A percentile compares a stretch with the other conserved stretches of the same genome.
These are phyloP conservation scores for Lactifluus subvellereus DNA, from an alignment of 768 basidiomycete genomes.

Conservation along the genomic window DNA sequence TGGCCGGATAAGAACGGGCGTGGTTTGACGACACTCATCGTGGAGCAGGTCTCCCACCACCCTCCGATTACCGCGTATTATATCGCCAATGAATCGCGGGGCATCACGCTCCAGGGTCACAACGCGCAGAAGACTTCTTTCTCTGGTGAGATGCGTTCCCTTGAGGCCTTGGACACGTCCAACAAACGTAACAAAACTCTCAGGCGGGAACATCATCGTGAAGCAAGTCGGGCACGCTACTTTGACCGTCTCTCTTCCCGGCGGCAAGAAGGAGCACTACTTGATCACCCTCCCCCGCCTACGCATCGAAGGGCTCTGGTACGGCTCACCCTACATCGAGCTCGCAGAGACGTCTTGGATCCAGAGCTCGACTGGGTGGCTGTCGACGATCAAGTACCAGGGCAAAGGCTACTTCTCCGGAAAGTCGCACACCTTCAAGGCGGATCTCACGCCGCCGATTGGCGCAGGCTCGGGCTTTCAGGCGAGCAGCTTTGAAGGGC, in stretches of 20 bases:
- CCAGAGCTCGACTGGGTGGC: slow-evolving; percentile 55
- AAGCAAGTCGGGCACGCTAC: slow-evolving; percentile 94
- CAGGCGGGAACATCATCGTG: slow-evolving; percentile 72
- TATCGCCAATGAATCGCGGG: slow-evolving; percentile 76
- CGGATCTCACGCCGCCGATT: slow-evolving; percentile 51
- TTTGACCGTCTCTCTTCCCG: slow-evolving; percentile 58
- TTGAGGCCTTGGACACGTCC: not conserved
- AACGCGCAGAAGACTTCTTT: slow-evolving; percentile 96
- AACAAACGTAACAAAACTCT: not conserved
- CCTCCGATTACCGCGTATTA: slow-evolving; percentile 83
- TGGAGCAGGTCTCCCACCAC: slow-evolving; percentile 97
- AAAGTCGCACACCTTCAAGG: slow-evolving; percentile 90
- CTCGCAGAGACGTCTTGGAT: slow-evolving; percentile 80
- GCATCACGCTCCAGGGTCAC: slow-evolving; percentile 74
- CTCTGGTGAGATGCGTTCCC: slow-evolving; percentile 44
- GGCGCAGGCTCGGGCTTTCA: slow-evolving; percentile 27
- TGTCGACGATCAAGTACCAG: slow-evolving; percentile 70
- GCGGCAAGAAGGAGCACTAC: slow-evolving; percentile 60
- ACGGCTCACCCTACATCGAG: slow-evolving; percentile 89
- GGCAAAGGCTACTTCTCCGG: slow-evolving; percentile 95
- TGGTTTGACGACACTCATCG: slow-evolving; percentile 77
- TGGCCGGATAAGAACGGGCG: slow-evolving; percentile 73
- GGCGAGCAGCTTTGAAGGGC: slow-evolving; percentile 57
- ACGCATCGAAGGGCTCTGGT: slow-evolving; percentile 91
- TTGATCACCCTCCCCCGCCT: slow-evolving; percentile 89